Conservation (phyloP, 805 yeast genomes). For the Saccharomyces paradoxus region DNA sequence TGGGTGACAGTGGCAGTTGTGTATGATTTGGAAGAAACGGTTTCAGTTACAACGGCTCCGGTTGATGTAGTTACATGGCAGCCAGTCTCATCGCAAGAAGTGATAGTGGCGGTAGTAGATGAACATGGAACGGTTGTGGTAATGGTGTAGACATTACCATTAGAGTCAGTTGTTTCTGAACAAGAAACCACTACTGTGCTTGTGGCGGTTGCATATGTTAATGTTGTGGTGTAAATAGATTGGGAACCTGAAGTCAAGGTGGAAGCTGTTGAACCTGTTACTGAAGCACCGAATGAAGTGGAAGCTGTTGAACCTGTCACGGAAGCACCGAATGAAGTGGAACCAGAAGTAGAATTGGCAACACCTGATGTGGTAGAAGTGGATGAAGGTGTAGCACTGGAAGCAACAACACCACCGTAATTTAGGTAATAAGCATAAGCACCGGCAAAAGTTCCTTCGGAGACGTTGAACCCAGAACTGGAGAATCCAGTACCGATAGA, state of each 20-base stretch:
- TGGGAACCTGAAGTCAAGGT: conserved; percentile 4
- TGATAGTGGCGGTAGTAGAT: conserved; percentile 3
- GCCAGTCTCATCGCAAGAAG: conserved; percentile 2
- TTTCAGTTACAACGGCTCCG: not conserved
- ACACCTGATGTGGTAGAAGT: conserved; percentile 1
- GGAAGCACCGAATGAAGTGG: not conserved
- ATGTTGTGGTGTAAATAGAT: conserved; percentile 3
- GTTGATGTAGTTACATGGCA: conserved; percentile 1
- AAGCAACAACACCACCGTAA: not conserved
- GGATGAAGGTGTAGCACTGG: conserved; percentile 4
- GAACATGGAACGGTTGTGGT: conserved; percentile 4
- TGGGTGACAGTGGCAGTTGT: conserved; percentile 1
- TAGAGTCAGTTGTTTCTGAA: conserved; percentile 1
- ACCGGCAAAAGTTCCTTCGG: not conserved
- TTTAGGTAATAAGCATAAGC: not conserved
- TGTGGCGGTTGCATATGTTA: not conserved
- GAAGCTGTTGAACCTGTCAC: not conserved
- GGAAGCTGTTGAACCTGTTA: not conserved
- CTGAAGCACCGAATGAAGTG: not conserved
- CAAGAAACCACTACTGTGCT: conserved; percentile 3
- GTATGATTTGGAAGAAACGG: not conserved
- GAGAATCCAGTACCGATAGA: not conserved
- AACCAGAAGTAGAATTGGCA: not conserved
- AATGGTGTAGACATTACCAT: conserved; percentile 1
- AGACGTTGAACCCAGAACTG: not conserved